Evolutionary conservation across 2,329 filamentous ascomycete species (phyloP), one percentile per base, ranked within the genome.

Genomic region (Neoarthrinium moseri): DNA sequence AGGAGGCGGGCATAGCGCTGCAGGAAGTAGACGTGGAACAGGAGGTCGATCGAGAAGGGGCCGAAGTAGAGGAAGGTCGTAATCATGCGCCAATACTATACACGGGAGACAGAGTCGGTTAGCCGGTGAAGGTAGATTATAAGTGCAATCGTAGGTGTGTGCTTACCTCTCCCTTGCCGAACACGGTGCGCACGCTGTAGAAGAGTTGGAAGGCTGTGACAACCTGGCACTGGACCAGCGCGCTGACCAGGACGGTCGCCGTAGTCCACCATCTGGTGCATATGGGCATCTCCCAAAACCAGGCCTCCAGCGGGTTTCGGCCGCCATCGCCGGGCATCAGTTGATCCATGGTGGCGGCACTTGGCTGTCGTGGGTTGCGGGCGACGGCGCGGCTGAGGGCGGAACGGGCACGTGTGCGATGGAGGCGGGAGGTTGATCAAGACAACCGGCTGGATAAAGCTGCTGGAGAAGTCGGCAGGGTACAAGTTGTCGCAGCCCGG

Each of bases 61-160:
- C 94, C 94, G 63, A 97, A 97, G 74, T 97, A 99, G 61, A 97
- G 82, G 71, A 99, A 99, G 2, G 92, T 96, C 3, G 92, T 95
- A 32, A 96, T 62, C n/a, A 99, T 77, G 32, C 94, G 87, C 94
- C 94, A 99, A 69, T 96, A 97, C 90, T 96, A 54, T 27, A 41
- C 11, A 48, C 12, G 21, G 17, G 24, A n/a, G 22, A 2, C 12
- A 24, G 27, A n/a, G n/a, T n/a, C n/a, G n/a, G n/a, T n/a, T n/a
- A n/a, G n/a, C n/a, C n/a, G n/a, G n/a, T n/a, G n/a, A n/a, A n/a
- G n/a, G n/a, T n/a, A n/a, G n/a, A n/a, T n/a, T n/a, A n/a, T n/a
- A n/a, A n/a, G n/a, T n/a, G n/a, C n/a, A n/a, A n/a, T n/a, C n/a
- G n/a, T n/a, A n/a, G n/a, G n/a, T n/a, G 17, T 20, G 26, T 13